Evolutionary conservation across 192 early-diverging fungal species (phyloP).

Genomic region (Podila verticillata): DNA sequence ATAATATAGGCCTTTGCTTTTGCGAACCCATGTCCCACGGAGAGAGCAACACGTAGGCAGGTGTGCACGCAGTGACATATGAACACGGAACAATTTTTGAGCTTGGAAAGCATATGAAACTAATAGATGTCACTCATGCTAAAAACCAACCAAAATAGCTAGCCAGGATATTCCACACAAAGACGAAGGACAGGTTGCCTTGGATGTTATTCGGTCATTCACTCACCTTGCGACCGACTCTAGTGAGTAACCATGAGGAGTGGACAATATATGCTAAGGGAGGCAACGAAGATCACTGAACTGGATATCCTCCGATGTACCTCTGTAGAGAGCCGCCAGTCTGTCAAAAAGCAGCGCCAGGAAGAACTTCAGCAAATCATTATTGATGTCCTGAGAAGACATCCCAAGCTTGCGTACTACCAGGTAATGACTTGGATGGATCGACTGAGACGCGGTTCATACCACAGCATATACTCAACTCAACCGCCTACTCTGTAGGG

Average conservation of each 20-base stretch:
- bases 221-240: constrained; percentile 47
- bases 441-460: neutral
- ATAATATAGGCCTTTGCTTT: constrained; percentile 52
- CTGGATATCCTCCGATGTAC: neutral
- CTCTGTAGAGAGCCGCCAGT: constrained; percentile 21
- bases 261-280: neutral
- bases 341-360: constrained; percentile 54
- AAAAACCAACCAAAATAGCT: neutral
- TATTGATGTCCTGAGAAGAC: constrained; percentile 55
- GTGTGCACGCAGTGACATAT: neutral
- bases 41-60: neutral
- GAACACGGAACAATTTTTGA: neutral
- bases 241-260: constrained; percentile 7
- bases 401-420: constrained; percentile 62
- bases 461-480: neutral
- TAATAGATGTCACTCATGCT: too few species aligned
- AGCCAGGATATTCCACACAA: constrained; percentile 39
- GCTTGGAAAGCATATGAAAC: too few species aligned
- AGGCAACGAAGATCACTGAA: neutral
- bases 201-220: constrained; percentile 61
- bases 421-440: constrained; percentile 46
- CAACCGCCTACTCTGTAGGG: constrained; percentile 38
- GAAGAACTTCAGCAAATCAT: constrained; percentile 59
- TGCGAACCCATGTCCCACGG: constrained; percentile 39
- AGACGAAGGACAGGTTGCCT: constrained; percentile 58